Evolutionary conservation across 2,329 filamentous ascomycete genomes (phyloP), one percentile per base, ranked within the genome.

Genomic region (Septoria petroselini): DNA sequence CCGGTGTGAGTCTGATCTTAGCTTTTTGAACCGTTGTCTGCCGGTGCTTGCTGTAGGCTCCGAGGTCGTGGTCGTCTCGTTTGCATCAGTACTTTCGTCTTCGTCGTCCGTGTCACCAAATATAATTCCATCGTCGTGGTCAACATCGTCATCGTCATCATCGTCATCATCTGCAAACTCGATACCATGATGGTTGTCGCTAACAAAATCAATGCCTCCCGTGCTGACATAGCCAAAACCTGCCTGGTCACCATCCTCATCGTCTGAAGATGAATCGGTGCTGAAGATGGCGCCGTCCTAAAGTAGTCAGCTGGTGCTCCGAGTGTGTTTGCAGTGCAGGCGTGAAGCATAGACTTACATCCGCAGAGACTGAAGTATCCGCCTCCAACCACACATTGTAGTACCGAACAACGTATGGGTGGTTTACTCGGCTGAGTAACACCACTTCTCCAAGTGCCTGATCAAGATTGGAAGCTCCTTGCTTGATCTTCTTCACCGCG

Each of bases 361-460:
- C 38, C 30, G 39, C n/a, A 14, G 47, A 42, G 7, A 54, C 56
- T 5, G 62, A 55, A 8, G 57, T n/a, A 27, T 74, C 70, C 60
- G 91, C 84, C 67, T 97, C 91, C 1, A 93, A 81, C 93, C 93
- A 98, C 2, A 93, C 91, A 47, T 90, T 91, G 70, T 91, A 96
- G 68, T 98, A 98, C 38, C 93, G 83, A 50, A 96, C 89, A 14
- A 86, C 81, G 59, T 83, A 83, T 3, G 91, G 91, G 68, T 97
- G 91, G 62, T 94, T 96, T 49, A 98, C 79, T 52, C 89, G 83
- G n/a, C 91, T 95, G 12, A 98, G 76, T 7, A 97, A 73, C 66
- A 91, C 85, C 33, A 96, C 91, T 68, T 93, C 88, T 47, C 87
- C 89, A 19, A 91, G 68, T 9, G 91, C 84, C 65, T 95, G 87